Base-by-base conservation (phyloP, 2,329 filamentous ascomycete genomes). In the Cordyceps pruinosa region DNA sequence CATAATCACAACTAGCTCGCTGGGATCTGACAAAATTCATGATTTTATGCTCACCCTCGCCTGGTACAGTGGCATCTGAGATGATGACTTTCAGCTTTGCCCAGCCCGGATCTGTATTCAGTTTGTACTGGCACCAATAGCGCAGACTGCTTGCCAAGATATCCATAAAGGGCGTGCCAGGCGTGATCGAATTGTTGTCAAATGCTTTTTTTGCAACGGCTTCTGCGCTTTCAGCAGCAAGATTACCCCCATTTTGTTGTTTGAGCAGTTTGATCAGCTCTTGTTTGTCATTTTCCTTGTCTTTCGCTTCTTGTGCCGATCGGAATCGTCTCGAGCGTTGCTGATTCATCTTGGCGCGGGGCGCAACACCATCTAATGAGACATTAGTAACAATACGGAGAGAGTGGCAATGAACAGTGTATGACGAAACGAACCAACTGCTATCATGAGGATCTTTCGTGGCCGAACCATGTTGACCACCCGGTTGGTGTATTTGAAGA, bases 321-420 rank as follows among this genome's bases (percentile, higher is more conserved):
- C 94, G 87, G 75, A 99, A 99, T 66, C 94, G 90, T 72, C 94
- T 85, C 42, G 94, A 96, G 61, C 94, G 90, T 75, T 99, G 94
- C 71, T 99, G 95, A 71, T 99, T 99, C 94, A 99, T 99, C 75
- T 99, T 99, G 59, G 95, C 95, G 71, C 94, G 88, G 47, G 94
- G 95, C 5, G 94, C 94, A 62, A 99, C 94, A 70, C 94, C 94
- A 75, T 99, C 94, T 91, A 37, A 4, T 41, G 17, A 34, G 37
- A 45, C 58, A 73, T 60, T 32, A 57, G 47, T 5, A 37, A 53
- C 5, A 77, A 69, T 52, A 9, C 13, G 17, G 4, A 8, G 25
- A 15, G 13, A 37, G 23, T 17, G 9, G 30, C 17, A 19, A 28
- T 42, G 8, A 19, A 52, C 32, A 25, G 23, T 49, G 19, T 32